These are phyloP conservation scores for Chalciporus sphaerocephalus DNA, from an alignment of 768 basidiomycete genomes.

Conservation along the genomic window DNA sequence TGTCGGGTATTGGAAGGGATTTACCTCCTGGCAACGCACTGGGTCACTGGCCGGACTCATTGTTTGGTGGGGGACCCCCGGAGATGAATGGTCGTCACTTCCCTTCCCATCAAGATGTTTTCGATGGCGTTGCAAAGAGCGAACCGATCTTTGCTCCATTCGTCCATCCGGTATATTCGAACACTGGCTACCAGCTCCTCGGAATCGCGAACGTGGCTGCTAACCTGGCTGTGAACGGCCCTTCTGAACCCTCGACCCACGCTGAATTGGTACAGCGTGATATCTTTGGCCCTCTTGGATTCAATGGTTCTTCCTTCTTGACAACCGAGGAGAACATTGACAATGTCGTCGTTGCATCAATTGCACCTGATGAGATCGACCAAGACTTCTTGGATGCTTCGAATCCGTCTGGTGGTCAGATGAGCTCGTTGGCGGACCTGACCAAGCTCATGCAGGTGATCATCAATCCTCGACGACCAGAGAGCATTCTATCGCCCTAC, in stretches of 20 bases:
- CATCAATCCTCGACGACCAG: slow-evolving; percentile 37
- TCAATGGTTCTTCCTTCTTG: slow-evolving; percentile 42
- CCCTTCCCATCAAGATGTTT: slow-evolving; percentile 30
- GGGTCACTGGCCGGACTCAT: slow-evolving; percentile 38
- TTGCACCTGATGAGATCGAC: slow-evolving; percentile 36
- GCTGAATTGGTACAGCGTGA: slow-evolving; percentile 46
- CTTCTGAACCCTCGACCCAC: slow-evolving; percentile 30
- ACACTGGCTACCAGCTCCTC: slow-evolving; percentile 35
- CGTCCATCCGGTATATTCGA: slow-evolving; percentile 41
- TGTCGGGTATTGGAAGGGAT: slow-evolving; percentile 32
- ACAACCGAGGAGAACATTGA: slow-evolving; percentile 34
- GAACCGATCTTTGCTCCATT: slow-evolving; percentile 43
- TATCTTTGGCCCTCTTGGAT: slow-evolving; percentile 44
- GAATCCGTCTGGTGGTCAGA: slow-evolving; percentile 49
- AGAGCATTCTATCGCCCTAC: slow-evolving; percentile 32
- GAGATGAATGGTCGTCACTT: slow-evolving; percentile 28
- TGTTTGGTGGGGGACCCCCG: slow-evolving; percentile 27
- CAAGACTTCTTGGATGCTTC: slow-evolving; percentile 34
- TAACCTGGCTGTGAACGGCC: slow-evolving; percentile 14
- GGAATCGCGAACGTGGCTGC: slow-evolving; percentile 37
- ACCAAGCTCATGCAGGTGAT: slow-evolving; percentile 41
- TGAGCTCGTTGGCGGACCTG: slow-evolving; percentile 46
- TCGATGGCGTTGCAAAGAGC: slow-evolving; percentile 34
- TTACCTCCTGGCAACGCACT: slow-evolving; percentile 33
- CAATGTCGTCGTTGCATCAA: slow-evolving; percentile 38